Conservation (phyloP, 2,329 filamentous ascomycete species). For the Grosmannia penicillata region DNA sequence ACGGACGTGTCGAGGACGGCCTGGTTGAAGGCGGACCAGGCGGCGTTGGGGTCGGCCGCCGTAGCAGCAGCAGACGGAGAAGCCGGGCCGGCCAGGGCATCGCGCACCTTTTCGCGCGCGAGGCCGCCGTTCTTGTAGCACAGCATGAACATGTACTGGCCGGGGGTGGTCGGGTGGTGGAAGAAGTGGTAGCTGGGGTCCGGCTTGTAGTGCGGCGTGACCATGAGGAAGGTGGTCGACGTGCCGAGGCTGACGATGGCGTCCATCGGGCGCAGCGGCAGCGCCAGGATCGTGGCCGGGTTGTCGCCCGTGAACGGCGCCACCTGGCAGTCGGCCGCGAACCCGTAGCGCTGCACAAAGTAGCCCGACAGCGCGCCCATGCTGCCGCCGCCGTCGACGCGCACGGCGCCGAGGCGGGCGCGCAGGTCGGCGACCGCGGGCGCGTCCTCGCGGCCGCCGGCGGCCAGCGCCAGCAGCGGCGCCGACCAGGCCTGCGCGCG, state of each 20-base stretch:
- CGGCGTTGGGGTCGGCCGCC: conserved; percentile 25
- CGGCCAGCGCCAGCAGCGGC: conserved; percentile 58
- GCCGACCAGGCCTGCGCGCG: conserved; percentile 58
- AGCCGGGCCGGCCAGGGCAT: no score
- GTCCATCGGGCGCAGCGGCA: conserved; percentile 75
- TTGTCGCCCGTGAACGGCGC: conserved; percentile 92
- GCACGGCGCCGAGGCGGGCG: conserved; percentile 65
- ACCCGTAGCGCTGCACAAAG: conserved; percentile 66
- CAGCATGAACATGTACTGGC: conserved; percentile 99
- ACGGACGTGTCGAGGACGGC: conserved; percentile 52
- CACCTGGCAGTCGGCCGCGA: conserved; percentile 59
- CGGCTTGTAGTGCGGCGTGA: conserved; percentile 78
- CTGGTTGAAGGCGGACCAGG: conserved; percentile 73
- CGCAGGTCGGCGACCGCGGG: conserved; percentile 49
- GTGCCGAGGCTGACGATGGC: conserved; percentile 93
- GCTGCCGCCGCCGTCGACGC: conserved; percentile 63
- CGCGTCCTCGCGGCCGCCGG: conserved; percentile 43
- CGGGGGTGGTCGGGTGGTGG: conserved; percentile 84
- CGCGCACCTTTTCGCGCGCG: conserved; percentile 78
- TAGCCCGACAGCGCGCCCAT: conserved; percentile 66
- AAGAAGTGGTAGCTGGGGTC: conserved; percentile 93
- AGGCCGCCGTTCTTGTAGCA: conserved; percentile 98
- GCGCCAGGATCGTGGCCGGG: conserved; percentile 80
- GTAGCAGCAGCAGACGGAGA: conserved; percentile 26
- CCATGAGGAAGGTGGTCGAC: conserved; percentile 95